Evolutionary conservation across 495 filamentous ascomycete species (phyloP), one percentile per base, ranked within the genome.

Genomic region (Trypethelium eluteriae): DNA sequence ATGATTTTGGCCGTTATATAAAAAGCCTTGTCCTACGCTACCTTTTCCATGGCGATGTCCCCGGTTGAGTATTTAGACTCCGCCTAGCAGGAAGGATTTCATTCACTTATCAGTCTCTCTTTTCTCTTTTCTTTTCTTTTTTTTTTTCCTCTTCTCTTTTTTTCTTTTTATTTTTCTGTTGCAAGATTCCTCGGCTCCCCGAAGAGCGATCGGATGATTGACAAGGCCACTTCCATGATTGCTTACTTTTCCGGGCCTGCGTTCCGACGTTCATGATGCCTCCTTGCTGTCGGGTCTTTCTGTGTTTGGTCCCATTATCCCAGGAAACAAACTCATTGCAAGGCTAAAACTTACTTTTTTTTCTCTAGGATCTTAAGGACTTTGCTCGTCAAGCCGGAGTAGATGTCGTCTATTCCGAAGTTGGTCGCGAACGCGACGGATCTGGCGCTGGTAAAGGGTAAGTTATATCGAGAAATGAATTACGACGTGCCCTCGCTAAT

Each of bases 331-430:
- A 7, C 36, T 36, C 32, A 32, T 59, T 35, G 18, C 49, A 39
- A 62, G 18, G 47, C 10, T 67, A 72, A 79, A 76, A 85, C 85
- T 87, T 79, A 87, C 83, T 76, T 77, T 80, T 73, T 82, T 73
- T 82, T 81, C 83, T 70, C 62, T 90, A 99, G 94, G 95, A 99
- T 78, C 85, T 99, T 50, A 99, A 99, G 90, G 94, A 99, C 78
- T 99, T 98, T 76, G 95, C 94, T 66, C 93, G 94, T 74, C 90
- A 93, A 76, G 95, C 93, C 79, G 91, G 92, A 74, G 85, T 95
- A 77, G 95, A 98, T 77, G 94, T 99, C 70, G 94, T 99, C 68
- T 99, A 96, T 75, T 96, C 92, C 63, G 94, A 99, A 80, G 93
- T 95, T 38, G 89, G 88, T 75, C 91, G 94, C 73, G 94, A 96